These are phyloP conservation scores for Ceratobasidium sp. DNA, from an alignment of 1,284 basidiomycete genomes.

Conservation along the genomic window DNA sequence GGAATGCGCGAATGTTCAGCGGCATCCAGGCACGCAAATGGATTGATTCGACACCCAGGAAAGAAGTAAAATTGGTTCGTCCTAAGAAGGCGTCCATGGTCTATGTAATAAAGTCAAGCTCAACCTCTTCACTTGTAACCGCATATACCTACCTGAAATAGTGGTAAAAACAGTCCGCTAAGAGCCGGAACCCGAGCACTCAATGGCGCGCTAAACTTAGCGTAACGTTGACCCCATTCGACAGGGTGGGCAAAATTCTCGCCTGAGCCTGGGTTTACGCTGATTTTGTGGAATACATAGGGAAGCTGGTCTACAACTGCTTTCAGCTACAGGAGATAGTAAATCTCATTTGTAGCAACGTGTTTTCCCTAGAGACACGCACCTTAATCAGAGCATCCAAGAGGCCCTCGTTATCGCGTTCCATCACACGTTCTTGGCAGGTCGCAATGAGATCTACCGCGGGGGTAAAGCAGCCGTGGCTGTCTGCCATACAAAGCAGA, in stretches of 20 bases:
- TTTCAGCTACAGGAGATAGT: constrained; percentile 8
- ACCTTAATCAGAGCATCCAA: constrained; percentile 40
- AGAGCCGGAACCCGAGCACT: constrained; percentile 40
- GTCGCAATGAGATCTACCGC: constrained; percentile 44
- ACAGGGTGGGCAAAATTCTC: constrained; percentile 45
- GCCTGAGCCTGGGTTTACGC: constrained; percentile 42
- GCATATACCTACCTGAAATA: constrained; percentile 44
- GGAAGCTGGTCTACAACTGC: constrained; percentile 43
- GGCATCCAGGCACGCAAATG: constrained; percentile 46
- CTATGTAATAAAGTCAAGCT: constrained; percentile 2
- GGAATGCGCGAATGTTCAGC: constrained; percentile 44
- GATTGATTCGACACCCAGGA: constrained; percentile 45
- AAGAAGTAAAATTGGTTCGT: constrained; percentile 43
- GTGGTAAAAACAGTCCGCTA: constrained; percentile 42
- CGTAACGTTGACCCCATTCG: constrained; percentile 46
- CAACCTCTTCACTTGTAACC: not conserved
- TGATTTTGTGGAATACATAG: constrained; percentile 46
- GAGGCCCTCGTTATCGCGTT: constrained; percentile 41
- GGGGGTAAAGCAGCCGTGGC: constrained; percentile 43
- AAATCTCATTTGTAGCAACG: not conserved
- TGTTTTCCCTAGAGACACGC: not conserved
- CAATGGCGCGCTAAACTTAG: constrained; percentile 41
- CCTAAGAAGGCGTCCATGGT: constrained; percentile 28
- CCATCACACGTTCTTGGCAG: constrained; percentile 46
- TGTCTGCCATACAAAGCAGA: constrained; percentile 30